phyloP scores from a whole-genome alignment of 495 filamentous ascomycete genomes.

The Neurospora discreta region DNA sequence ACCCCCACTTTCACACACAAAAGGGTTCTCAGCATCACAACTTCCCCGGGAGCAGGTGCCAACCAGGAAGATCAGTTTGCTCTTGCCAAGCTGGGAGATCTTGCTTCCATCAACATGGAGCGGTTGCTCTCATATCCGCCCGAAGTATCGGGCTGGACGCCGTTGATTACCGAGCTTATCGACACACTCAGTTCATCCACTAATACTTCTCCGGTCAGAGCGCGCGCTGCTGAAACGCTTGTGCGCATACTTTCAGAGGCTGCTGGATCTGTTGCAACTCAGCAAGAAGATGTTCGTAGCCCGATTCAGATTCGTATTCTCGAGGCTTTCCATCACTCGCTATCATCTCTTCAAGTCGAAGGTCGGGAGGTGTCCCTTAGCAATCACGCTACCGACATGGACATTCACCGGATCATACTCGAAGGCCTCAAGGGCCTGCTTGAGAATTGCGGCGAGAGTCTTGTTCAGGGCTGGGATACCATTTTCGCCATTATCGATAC shows the following conservation, averaged over 20 bases:
- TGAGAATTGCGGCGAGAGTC: slow-evolving; percentile 78
- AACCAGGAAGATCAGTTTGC: slow-evolving; percentile 65
- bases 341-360: slow-evolving; percentile 32
- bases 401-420: slow-evolving; percentile 72
- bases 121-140: slow-evolving; percentile 56
- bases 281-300: slow-evolving; percentile 40
- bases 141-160: slow-evolving; percentile 59
- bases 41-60: slow-evolving; percentile 38
- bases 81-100: slow-evolving; percentile 66
- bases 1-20: slow-evolving; percentile 37
- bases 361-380: slow-evolving; percentile 38
- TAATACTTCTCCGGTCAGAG: slow-evolving; percentile 49
- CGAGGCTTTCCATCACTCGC: slow-evolving; percentile 49
- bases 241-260: slow-evolving; percentile 61
- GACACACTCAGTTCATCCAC: slow-evolving; percentile 43
- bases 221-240: slow-evolving; percentile 62
- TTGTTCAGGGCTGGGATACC: slow-evolving; percentile 72
- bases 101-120: slow-evolving; percentile 68
- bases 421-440: slow-evolving; percentile 73
- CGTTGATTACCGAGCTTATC: slow-evolving; percentile 61
- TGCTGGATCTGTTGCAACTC: slow-evolving; percentile 37
- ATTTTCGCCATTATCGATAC: slow-evolving; percentile 78
- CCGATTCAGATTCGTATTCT: slow-evolving; percentile 61
- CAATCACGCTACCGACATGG: slow-evolving; percentile 51
- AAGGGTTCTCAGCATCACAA: slow-evolving; percentile 49